phyloP scores from a whole-genome alignment of 2,329 filamentous ascomycete species.

The Diaporthe ampelina region DNA sequence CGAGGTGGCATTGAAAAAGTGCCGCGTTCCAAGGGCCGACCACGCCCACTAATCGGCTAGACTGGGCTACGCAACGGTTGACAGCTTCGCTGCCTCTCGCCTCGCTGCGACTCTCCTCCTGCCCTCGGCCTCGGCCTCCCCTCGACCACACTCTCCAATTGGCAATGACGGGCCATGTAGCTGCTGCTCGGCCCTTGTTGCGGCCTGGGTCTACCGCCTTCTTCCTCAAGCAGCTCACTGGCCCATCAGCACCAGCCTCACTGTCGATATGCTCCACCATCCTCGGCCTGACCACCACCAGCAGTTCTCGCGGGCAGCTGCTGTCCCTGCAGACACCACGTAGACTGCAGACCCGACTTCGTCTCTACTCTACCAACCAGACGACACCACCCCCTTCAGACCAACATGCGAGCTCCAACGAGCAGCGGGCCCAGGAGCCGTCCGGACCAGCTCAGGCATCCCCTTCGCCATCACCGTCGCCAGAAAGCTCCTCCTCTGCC shows the following conservation, averaged over 20 bases:
- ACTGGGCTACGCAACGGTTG: too few relatives aligned
- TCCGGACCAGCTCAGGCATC: constrained; percentile 31
- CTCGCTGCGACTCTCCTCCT: background rate
- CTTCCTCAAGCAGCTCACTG: constrained; percentile 42
- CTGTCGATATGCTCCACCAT: constrained; percentile 19
- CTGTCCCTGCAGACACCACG: constrained; percentile 49
- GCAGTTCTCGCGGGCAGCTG: constrained; percentile 13
- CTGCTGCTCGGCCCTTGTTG: constrained; percentile 41
- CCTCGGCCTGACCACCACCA: constrained; percentile 31
- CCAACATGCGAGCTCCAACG: constrained; percentile 10
- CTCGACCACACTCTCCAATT: constrained; percentile 16
- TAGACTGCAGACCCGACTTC: constrained; percentile 44
- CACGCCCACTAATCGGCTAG: too few relatives aligned
- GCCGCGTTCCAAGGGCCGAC: constrained; percentile 12
- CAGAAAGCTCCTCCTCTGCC: constrained; percentile 34
- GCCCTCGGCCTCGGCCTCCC: constrained; percentile 11
- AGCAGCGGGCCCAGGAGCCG: background rate
- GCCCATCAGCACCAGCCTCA: constrained; percentile 34
- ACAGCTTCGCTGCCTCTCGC: background rate
- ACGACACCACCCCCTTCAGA: background rate
- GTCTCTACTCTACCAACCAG: constrained; percentile 49
- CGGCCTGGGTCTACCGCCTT: constrained; percentile 38
- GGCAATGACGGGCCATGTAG: constrained; percentile 42
- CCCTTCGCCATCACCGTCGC: constrained; percentile 16
- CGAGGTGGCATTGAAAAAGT: constrained; percentile 35